phyloP scores from a whole-genome alignment of 139 green algal genomes.

The Monoraphidium neglectum region DNA sequence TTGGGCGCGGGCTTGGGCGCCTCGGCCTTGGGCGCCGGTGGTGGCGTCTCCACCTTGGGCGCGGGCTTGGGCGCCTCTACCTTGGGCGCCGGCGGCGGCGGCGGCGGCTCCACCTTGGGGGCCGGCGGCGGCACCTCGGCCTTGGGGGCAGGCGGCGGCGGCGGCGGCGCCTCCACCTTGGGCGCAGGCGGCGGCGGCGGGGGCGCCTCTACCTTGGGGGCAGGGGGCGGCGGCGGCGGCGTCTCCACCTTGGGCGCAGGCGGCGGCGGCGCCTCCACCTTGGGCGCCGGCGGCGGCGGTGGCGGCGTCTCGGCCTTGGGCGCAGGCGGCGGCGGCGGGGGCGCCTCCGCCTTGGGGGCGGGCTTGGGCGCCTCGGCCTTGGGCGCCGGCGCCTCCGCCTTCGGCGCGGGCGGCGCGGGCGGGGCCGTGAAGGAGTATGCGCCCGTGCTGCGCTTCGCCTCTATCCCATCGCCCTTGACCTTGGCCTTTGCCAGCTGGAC shows the following conservation, averaged over 20 bases:
- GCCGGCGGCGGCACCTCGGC: background rate
- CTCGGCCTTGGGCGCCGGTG: background rate
- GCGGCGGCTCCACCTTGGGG: background rate
- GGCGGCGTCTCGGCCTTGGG: background rate
- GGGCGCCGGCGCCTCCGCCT: background rate
- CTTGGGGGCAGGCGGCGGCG: too few species aligned
- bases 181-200: background rate
- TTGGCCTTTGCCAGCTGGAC: too few species aligned
- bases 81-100: background rate
- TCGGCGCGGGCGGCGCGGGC: background rate
- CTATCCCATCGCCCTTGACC: background rate
- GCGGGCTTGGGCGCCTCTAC: background rate
- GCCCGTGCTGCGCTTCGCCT: background rate
- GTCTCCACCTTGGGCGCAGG: background rate
- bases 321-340: conserved; percentile 5
- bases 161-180: too few species aligned
- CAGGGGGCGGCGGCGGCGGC: conserved; percentile 2
- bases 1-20: background rate
- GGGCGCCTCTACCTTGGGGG: background rate
- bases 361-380: background rate
- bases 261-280: too few species aligned
- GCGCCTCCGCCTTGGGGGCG: background rate
- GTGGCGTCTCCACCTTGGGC: background rate
- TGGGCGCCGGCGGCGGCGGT: background rate
- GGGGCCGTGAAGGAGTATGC: background rate